Conservation (phyloP, 768 basidiomycete species). For the Collybia mongolica region DNA sequence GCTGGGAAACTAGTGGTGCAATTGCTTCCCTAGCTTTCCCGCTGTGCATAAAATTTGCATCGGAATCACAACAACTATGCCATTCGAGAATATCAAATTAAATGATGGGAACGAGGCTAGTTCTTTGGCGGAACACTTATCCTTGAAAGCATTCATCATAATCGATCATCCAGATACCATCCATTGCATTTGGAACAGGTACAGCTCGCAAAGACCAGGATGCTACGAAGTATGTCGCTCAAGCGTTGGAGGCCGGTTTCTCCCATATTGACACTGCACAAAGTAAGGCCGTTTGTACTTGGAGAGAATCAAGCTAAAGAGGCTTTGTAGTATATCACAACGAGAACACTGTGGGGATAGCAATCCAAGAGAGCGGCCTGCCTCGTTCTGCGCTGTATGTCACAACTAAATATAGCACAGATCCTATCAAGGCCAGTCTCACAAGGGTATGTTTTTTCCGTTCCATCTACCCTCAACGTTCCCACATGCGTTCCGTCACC, state of each 20-base stretch:
- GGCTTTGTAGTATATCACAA: constrained; percentile 36
- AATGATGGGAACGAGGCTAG: constrained; percentile 15
- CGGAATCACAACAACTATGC: constrained; percentile 7
- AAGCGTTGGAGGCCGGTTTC: constrained; percentile 16
- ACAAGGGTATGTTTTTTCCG: constrained; percentile 35
- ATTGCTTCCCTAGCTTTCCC: too few relatives aligned
- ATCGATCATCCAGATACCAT: constrained; percentile 7
- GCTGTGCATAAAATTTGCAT: too few relatives aligned
- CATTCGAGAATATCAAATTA: constrained; percentile 7
- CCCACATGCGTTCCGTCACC: too few relatives aligned
- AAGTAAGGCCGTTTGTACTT: constrained; percentile 6
- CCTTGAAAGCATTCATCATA: background rate
- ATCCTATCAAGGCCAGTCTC: constrained; percentile 45
- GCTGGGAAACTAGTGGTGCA: too few relatives aligned
- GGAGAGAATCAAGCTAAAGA: constrained; percentile 25
- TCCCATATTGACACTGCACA: constrained; percentile 22
- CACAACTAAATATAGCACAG: constrained; percentile 53
- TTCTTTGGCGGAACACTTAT: background rate
- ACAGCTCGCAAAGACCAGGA: constrained; percentile 7
- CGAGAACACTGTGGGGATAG: constrained; percentile 34
- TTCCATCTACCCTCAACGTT: background rate
- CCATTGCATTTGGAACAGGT: constrained; percentile 17
- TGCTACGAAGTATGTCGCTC: constrained; percentile 5
- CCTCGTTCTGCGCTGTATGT: constrained; percentile 44
- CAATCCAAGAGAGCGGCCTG: constrained; percentile 44